These are phyloP conservation scores for Penicillium mononematosum DNA, from an alignment of 495 filamentous ascomycete species.

Conservation along the genomic window DNA sequence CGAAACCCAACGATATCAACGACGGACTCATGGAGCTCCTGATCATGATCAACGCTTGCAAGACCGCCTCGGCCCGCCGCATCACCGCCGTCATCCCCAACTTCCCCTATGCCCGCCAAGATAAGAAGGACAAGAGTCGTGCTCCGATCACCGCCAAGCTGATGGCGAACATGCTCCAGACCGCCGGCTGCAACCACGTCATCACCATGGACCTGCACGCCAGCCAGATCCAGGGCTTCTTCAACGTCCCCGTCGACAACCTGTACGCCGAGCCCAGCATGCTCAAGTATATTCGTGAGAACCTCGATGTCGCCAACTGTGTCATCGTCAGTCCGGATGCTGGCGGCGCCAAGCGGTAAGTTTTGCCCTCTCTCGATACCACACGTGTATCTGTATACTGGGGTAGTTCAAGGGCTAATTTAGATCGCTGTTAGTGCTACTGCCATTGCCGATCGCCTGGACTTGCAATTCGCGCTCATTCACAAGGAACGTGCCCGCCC, in stretches of 20 bases:
- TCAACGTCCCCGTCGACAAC: conserved; percentile 97
- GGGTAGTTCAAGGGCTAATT: conserved; percentile 10
- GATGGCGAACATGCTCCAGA: conserved; percentile 97
- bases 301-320: conserved; percentile 76
- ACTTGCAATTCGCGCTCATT: conserved; percentile 95
- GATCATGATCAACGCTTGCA: conserved; percentile 99
- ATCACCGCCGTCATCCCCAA: conserved; percentile 95
- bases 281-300: conserved; percentile 84
- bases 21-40: conserved; percentile 98
- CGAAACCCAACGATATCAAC: conserved; percentile 94
- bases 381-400: neutral
- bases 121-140: conserved; percentile 97
- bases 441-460: conserved; percentile 91
- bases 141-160: conserved; percentile 85
- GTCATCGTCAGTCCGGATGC: conserved; percentile 97
- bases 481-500: conserved; percentile 96
- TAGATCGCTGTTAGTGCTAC: conserved; percentile 60
- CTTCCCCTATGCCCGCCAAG: conserved; percentile 97
- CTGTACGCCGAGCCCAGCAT: conserved; percentile 94
- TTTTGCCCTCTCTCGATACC: neutral
- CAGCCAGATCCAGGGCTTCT: conserved; percentile 78
- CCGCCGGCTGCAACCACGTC: conserved; percentile 82
- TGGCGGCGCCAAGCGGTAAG: conserved; percentile 90
- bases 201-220: conserved; percentile 82
- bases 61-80: conserved; percentile 88